These are phyloP conservation scores for Asterochloris erici DNA, from an alignment of 139 green algal genomes.

Conservation along the genomic window DNA sequence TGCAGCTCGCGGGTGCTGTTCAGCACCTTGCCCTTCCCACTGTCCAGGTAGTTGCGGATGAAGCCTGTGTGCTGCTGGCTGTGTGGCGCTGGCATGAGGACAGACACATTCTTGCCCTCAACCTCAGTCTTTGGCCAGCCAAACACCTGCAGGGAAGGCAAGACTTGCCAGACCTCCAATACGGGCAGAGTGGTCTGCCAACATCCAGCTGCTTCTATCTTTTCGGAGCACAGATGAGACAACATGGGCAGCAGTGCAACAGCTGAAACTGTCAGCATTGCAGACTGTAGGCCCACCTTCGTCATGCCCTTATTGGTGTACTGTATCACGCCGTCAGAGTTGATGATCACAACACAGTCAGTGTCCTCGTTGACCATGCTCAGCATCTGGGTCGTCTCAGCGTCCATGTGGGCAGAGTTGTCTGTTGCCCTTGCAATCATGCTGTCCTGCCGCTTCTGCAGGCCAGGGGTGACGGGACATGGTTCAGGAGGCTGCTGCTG, in stretches of 20 bases:
- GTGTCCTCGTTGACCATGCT: constrained; percentile 15
- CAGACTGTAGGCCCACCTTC: not conserved
- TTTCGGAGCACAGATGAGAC: too few species aligned
- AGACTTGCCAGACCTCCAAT: too few species aligned
- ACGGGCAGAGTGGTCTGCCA: too few species aligned
- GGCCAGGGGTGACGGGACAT: too few species aligned
- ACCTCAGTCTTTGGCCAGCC: constrained; percentile 12
- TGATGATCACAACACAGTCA: constrained; percentile 9
- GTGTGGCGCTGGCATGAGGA: constrained; percentile 7
- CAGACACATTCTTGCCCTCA: constrained; percentile 15
- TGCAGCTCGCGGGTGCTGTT: constrained; percentile 16
- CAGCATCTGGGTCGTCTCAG: constrained; percentile 14
- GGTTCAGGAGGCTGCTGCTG: too few species aligned
- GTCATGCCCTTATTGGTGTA: constrained; percentile 14
- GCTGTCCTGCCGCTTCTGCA: constrained; percentile 11
- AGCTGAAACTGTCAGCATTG: too few species aligned
- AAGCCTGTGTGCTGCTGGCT: constrained; percentile 10
- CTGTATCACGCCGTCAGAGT: constrained; percentile 8
- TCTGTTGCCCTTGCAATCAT: constrained; percentile 1
- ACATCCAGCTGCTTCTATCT: too few species aligned
- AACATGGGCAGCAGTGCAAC: too few species aligned
- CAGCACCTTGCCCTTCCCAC: not conserved
- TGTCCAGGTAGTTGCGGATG: constrained; percentile 4
- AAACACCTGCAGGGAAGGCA: not conserved
- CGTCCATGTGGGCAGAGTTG: constrained; percentile 1